Evolutionary conservation across 2,329 filamentous ascomycete genomes (phyloP).

Genomic region (Magnaporthiopsis incrustans): DNA sequence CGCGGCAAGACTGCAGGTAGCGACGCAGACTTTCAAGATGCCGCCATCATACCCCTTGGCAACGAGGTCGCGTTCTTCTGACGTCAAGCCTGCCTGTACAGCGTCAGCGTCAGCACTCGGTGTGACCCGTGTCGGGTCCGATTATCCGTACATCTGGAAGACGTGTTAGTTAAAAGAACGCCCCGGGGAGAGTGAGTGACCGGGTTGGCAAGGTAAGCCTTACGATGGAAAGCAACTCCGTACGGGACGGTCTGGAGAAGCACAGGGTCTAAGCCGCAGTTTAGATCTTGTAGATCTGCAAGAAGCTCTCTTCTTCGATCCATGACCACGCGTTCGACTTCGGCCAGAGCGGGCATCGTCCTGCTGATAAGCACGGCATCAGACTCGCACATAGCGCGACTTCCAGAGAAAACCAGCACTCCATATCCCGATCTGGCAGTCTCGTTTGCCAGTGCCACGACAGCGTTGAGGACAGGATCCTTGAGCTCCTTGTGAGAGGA

Average conservation of each 20-base stretch:
- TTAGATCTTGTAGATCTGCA: slow-evolving; percentile 56
- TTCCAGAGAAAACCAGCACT: slow-evolving; percentile 66
- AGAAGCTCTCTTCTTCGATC: slow-evolving; percentile 57
- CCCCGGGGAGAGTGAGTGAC: neutral
- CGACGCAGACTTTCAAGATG: slow-evolving; percentile 61
- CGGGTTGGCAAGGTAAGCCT: slow-evolving; percentile 9
- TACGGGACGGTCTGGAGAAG: slow-evolving; percentile 55
- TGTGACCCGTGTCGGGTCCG: too few relatives aligned
- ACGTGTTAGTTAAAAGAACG: neutral
- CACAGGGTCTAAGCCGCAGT: slow-evolving; percentile 56
- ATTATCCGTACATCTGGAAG: slow-evolving; percentile 26
- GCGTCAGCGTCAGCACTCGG: neutral
- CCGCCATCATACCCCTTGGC: slow-evolving; percentile 63
- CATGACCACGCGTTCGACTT: slow-evolving; percentile 37
- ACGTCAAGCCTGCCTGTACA: slow-evolving; percentile 58
- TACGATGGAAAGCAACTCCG: slow-evolving; percentile 62
- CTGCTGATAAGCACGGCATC: slow-evolving; percentile 61
- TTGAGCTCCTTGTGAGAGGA: slow-evolving; percentile 55
- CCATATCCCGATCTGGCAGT: slow-evolving; percentile 62
- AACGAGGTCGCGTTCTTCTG: slow-evolving; percentile 66
- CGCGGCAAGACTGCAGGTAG: slow-evolving; percentile 72
- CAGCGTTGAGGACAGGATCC: slow-evolving; percentile 60
- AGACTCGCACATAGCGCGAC: slow-evolving; percentile 57
- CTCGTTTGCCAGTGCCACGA: slow-evolving; percentile 61
- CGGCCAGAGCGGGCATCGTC: slow-evolving; percentile 47